Evolutionary conservation across 2,329 filamentous ascomycete species (phyloP), one percentile per base, ranked within the genome.

Genomic region (Neopestalotiopsis sp.): DNA sequence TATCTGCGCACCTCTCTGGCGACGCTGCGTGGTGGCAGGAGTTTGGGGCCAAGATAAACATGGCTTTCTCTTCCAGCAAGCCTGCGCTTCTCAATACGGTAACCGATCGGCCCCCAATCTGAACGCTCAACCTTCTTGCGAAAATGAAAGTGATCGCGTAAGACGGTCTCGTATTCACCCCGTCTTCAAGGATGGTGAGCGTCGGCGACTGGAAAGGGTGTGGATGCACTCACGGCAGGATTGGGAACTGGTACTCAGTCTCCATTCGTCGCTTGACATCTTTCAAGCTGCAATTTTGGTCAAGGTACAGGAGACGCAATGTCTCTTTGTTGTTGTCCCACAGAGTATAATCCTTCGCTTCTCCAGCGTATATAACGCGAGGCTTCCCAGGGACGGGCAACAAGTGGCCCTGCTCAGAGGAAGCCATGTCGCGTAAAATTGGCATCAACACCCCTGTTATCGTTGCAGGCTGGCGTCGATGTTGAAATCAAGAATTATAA

Each of bases 151-250:
- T 12, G 45, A 3, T 53, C 17, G 5, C 14, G 45, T 9, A 53
- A 20, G 6, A 53, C n/a, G n/a, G 5, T 53, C 6, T 53, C 45
- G 17, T 53, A 53, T 2, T 53, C 5, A 7, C 14, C 24, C 4
- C n/a, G 45, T 0, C 45, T 53, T 9, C 4, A 1, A 53, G 1
- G n/a, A n/a, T 17, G 9, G 45, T 53, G 9, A 53, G 45, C 9
- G 1, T 5, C 17, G 17, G 2, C 4, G 0, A n/a, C 17, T 7
- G 13, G n/a, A 2, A 7, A 9, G 3, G 3, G 9, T 20, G 17
- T 53, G n/a, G n/a, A 9, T n/a, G 45, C n/a, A 53, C 45, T 53
- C 9, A 53, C 45, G 45, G n/a, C 14, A 53, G n/a, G 24, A 24
- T 10, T 5, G 45, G 45, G 20, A 53, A 53, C 6, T 17, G 7